Base-by-base conservation (phyloP, 202 grass and related monocot species). In the Saccharum hybrid region DNA sequence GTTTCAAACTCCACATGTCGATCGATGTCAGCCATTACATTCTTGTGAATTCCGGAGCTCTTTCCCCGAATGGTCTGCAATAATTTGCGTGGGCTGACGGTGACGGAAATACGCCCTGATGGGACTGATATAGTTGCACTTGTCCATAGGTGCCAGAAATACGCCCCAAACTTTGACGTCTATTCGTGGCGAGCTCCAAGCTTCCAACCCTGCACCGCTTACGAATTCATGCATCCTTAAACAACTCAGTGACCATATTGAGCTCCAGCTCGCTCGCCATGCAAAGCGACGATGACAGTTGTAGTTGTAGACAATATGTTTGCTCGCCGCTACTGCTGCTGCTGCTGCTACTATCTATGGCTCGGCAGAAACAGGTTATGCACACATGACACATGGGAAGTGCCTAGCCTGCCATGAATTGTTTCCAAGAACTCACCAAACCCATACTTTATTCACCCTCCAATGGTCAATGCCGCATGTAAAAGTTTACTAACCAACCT, bases 401-500 rank as follows among this genome's bases (percentile, higher is more conserved):
- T 45, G 51, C 37, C 12, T 34, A 39, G 63, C 75, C 87, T 54
- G 9, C 63, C 57, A 68, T 15, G 52, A n/a, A 5, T 39, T 30
- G 37, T 39, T 77, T 85, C 57, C 64, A 81, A 65, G 71, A 89
- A 85, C 42, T 51, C 42, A 39, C 87, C 65, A 39, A 82, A 66
- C 8, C 4, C 4, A 14, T 15, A 57, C 36, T 16, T 34, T 59
- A 30, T 60, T 23, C 51, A 34, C 11, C 36, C 22, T 77, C 63
- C 72, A 18, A n/a, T 60, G 49, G 82, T 84, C 82, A 76, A 68
- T 23, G 37, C 36, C 72, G 72, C 73, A 77, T 8, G 76, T 52
- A 68, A 80, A 88, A 80, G 81, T 41, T 84, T 71, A 68, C 67
- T 74, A 46, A 46, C 46, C 73, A 75, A 30, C 16, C 43, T 59